Evolutionary conservation across 441 rosid genomes (phyloP).

Genomic region (Gossypium schwendimanii): DNA sequence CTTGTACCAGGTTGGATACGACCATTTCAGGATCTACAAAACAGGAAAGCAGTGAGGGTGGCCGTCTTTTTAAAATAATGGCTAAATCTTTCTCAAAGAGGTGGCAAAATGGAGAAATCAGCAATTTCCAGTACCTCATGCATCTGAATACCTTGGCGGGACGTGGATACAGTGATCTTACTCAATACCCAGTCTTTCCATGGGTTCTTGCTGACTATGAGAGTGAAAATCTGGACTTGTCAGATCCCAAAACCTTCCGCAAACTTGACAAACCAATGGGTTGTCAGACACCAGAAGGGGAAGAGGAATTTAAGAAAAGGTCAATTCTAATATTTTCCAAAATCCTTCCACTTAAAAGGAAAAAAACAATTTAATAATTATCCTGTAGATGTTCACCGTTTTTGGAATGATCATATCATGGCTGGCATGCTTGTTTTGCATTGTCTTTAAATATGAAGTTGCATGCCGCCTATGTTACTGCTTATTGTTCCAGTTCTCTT

Average conservation of each 20-base stretch:
- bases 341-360: not conserved
- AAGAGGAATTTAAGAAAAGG: constrained; percentile 98
- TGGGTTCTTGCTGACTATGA: constrained; percentile 99
- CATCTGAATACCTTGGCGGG: constrained; percentile 99
- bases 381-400: not conserved
- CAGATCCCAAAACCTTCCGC: constrained; percentile 84
- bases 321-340: constrained; percentile 18
- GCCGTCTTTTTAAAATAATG: constrained; percentile 85
- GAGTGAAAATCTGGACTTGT: constrained; percentile 79
- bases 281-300: constrained; percentile 96
- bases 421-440: constrained; percentile 1
- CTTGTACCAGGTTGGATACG: constrained; percentile 75
- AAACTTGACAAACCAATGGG: constrained; percentile 99
- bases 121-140: constrained; percentile 99
- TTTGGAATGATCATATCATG: constrained; percentile 1
- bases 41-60: constrained; percentile 90
- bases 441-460: not conserved
- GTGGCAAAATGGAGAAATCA: constrained; percentile 99
- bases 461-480: not conserved
- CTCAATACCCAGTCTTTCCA: constrained; percentile 99
- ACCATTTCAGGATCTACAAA: constrained; percentile 94
- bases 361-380: constrained; percentile 1
- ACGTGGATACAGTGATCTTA: constrained; percentile 99
- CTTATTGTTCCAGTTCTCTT: constrained; percentile 14
- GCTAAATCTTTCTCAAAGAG: constrained; percentile 98